Evolutionary conservation across 495 filamentous ascomycete genomes (phyloP).

Genomic region (Penicillium macrosclerotiorum): DNA sequence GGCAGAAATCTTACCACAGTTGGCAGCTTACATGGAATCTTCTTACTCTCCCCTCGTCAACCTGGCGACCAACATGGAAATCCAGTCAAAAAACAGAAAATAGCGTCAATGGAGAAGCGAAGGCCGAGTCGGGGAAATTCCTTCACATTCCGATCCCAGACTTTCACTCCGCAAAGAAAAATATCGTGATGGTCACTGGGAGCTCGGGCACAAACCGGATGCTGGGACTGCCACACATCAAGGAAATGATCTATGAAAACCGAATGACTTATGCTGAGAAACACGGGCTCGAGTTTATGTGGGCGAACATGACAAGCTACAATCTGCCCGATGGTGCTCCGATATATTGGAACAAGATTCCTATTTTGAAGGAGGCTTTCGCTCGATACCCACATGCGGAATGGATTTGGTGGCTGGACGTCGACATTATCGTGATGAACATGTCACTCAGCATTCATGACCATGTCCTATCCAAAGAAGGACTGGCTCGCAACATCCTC

Average conservation of each 20-base stretch:
- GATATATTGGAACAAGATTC: conserved; percentile 13
- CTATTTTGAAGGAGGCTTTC: conserved; percentile 5
- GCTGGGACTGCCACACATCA: conserved; percentile 13
- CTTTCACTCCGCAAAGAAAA: background rate
- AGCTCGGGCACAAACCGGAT: conserved; percentile 12
- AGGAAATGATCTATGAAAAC: conserved; percentile 18
- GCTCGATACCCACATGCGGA: conserved; percentile 5
- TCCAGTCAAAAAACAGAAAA: background rate
- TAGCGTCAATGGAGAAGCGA: background rate
- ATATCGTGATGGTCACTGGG: conserved; percentile 15
- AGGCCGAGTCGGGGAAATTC: background rate
- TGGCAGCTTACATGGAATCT: background rate
- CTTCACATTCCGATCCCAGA: background rate
- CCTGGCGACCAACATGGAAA: background rate
- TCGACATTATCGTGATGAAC: conserved; percentile 14
- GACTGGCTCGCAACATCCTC: conserved; percentile 5
- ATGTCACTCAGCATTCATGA: conserved; percentile 10
- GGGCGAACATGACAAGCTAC: conserved; percentile 13
- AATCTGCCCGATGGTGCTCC: conserved; percentile 6
- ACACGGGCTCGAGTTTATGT: conserved; percentile 8
- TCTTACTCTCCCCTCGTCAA: background rate
- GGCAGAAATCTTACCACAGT: background rate
- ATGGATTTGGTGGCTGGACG: conserved; percentile 10
- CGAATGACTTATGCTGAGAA: conserved; percentile 12
- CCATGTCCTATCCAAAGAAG: conserved; percentile 5